Percentiles rank a stretch among this genome's conserved stretches.
Evolutionary conservation across 441 rosid genomes (phyloP).

Genomic region (Cnidoscolus chayamansa): DNA sequence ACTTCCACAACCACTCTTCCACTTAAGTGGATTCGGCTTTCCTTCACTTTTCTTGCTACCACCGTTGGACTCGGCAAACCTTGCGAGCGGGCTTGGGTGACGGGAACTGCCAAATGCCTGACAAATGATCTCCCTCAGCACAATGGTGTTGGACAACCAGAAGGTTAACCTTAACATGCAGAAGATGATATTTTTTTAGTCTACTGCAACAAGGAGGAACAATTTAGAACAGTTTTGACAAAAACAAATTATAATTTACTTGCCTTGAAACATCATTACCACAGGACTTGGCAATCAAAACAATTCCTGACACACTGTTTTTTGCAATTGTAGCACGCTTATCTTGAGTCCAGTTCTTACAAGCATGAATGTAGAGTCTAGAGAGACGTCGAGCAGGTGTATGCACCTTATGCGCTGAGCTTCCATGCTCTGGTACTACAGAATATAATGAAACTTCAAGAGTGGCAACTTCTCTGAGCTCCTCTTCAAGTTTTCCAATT

Average conservation of each 20-base stretch:
- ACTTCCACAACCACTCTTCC: slow-evolving; percentile 36
- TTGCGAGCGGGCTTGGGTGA: slow-evolving; percentile 32
- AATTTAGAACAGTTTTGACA: not conserved
- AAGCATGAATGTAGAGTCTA: slow-evolving; percentile 74
- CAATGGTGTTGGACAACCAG: slow-evolving; percentile 81
- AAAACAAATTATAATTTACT: slow-evolving; percentile 9
- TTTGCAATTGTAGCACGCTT: slow-evolving; percentile 63
- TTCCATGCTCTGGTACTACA: slow-evolving; percentile 75
- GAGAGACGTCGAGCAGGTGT: slow-evolving; percentile 79
- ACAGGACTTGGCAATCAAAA: slow-evolving; percentile 69
- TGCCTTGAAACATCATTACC: slow-evolving; percentile 89
- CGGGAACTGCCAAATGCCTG: slow-evolving; percentile 62
- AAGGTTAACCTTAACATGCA: slow-evolving; percentile 59
- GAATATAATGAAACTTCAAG: slow-evolving; percentile 82
- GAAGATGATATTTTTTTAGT: slow-evolving; percentile 22
- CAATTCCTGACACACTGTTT: slow-evolving; percentile 66
- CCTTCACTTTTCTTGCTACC: slow-evolving; percentile 42
- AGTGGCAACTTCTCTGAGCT: slow-evolving; percentile 88
- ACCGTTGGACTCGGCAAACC: slow-evolving; percentile 41
- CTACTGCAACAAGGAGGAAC: slow-evolving; percentile 14
- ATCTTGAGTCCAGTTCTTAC: slow-evolving; percentile 62
- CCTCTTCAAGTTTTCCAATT: slow-evolving; percentile 80
- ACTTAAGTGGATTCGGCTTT: slow-evolving; percentile 37
- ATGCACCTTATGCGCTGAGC: slow-evolving; percentile 84
- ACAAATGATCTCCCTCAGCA: slow-evolving; percentile 64